Conservation (phyloP, 768 basidiomycete species). For the Tricholoma hemisulphureum region DNA sequence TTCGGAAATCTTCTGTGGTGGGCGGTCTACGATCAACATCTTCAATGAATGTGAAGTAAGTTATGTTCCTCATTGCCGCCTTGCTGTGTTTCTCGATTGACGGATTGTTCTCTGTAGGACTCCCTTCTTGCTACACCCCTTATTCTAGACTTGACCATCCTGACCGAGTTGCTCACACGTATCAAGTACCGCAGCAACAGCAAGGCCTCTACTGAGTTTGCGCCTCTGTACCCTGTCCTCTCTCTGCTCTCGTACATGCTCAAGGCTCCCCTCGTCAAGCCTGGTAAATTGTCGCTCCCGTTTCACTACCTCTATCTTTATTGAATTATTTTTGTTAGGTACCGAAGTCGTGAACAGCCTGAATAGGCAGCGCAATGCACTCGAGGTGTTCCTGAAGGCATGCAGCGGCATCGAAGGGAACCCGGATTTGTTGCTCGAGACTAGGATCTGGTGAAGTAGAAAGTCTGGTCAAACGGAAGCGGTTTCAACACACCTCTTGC, state of each 20-base stretch:
- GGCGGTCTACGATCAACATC: constrained; percentile 90
- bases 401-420: constrained; percentile 84
- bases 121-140: constrained; percentile 94
- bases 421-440: constrained; percentile 83
- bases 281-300: constrained; percentile 43
- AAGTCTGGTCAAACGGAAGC: background rate
- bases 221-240: constrained; percentile 85
- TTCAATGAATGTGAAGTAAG: constrained; percentile 94
- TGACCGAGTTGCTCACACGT: constrained; percentile 92
- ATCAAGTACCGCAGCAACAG: constrained; percentile 74
- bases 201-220: constrained; percentile 56
- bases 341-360: constrained; percentile 95
- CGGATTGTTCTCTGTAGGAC: constrained; percentile 48
- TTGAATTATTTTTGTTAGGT: constrained; percentile 34
- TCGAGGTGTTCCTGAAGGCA: constrained; percentile 92
- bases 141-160: constrained; percentile 90
- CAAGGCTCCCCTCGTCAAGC: constrained; percentile 97
- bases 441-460: constrained; percentile 76
- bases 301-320: background rate
- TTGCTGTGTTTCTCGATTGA: background rate
- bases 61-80: background rate
- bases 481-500: constrained; percentile 10
- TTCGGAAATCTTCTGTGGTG: constrained; percentile 97
- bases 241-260: constrained; percentile 96
- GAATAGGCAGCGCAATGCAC: constrained; percentile 90